A percentile compares a stretch with the other conserved stretches of the same genome.
Conservation (phyloP, 768 basidiomycete genomes). For the Auriscalpium orientale region DNA sequence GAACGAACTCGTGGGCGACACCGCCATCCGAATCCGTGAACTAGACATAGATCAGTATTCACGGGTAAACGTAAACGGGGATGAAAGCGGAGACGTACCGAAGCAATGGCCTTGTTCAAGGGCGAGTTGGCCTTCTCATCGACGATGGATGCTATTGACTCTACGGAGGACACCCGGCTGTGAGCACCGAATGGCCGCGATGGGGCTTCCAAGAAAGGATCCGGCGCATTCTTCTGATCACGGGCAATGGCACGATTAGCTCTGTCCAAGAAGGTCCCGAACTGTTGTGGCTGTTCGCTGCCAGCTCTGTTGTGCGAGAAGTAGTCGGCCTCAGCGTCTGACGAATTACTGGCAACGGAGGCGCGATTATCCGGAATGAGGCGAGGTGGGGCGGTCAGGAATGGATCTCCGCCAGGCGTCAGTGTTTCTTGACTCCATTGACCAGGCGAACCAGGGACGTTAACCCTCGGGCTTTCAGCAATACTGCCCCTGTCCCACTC, state of each 20-base stretch:
- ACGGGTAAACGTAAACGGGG: slow-evolving; percentile 2
- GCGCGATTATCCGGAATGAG: slow-evolving; percentile 22
- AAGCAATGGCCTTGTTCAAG: slow-evolving; percentile 87
- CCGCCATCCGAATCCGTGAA: slow-evolving; percentile 94
- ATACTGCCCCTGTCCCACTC: slow-evolving; percentile 69
- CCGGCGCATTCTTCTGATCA: slow-evolving; percentile 70
- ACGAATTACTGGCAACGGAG: slow-evolving; percentile 36
- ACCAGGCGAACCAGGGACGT: slow-evolving; percentile 48
- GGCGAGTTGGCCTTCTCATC: slow-evolving; percentile 89
- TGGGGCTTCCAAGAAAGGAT: slow-evolving; percentile 82
- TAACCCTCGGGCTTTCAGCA: slow-evolving; percentile 30
- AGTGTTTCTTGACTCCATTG: slow-evolving; percentile 57
- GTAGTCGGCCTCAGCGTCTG: slow-evolving; percentile 58
- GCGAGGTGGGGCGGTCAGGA: slow-evolving; percentile 30
- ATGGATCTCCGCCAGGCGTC: slow-evolving; percentile 37
- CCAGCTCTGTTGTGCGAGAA: slow-evolving; percentile 33
- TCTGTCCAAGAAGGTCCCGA: slow-evolving; percentile 73
- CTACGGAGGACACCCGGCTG: slow-evolving; percentile 77
- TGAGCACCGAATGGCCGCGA: slow-evolving; percentile 72
- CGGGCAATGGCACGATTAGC: slow-evolving; percentile 80
- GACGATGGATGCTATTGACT: slow-evolving; percentile 85
- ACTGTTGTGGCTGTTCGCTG: slow-evolving; percentile 34
- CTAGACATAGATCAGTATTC: slow-evolving; percentile 28
- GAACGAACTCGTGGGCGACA: slow-evolving; percentile 83
- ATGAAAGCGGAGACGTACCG: slow-evolving; percentile 38